These are phyloP conservation scores for Fusarium haematococcum DNA, from an alignment of 2,329 filamentous ascomycete species.

Conservation along the genomic window DNA sequence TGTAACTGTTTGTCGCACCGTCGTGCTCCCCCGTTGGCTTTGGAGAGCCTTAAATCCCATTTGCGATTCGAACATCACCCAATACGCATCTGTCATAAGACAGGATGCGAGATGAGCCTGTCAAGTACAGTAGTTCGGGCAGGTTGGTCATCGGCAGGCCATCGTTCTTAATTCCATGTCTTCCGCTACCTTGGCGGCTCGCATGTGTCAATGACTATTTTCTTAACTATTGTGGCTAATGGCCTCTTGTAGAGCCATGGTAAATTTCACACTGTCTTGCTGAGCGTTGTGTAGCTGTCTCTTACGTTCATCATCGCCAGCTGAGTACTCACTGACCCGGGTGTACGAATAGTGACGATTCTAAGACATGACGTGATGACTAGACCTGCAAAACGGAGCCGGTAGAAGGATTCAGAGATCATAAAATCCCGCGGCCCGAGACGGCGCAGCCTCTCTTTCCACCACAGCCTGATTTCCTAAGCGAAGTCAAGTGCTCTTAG, in stretches of 20 bases:
- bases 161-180: background rate
- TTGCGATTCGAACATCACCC: too few species aligned
- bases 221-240: background rate
- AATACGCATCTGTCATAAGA: too few species aligned
- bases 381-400: background rate
- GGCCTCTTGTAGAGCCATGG: too few species aligned
- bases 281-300: background rate
- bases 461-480: background rate
- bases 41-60: too few species aligned
- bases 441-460: background rate
- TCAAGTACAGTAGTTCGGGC: background rate
- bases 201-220: background rate
- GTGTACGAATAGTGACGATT: background rate
- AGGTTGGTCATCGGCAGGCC: background rate
- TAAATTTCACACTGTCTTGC: background rate
- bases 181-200: background rate
- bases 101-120: too few species aligned
- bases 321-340: background rate
- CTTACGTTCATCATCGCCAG: background rate
- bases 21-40: too few species aligned
- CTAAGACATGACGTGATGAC: too few species aligned
- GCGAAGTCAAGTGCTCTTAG: background rate
- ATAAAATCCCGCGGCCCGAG: background rate
- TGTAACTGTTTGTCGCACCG: accelerated
- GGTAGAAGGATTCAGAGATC: background rate